Base-by-base conservation (phyloP, 257 asterid species). In the Solanum pimpinellifolium region DNA sequence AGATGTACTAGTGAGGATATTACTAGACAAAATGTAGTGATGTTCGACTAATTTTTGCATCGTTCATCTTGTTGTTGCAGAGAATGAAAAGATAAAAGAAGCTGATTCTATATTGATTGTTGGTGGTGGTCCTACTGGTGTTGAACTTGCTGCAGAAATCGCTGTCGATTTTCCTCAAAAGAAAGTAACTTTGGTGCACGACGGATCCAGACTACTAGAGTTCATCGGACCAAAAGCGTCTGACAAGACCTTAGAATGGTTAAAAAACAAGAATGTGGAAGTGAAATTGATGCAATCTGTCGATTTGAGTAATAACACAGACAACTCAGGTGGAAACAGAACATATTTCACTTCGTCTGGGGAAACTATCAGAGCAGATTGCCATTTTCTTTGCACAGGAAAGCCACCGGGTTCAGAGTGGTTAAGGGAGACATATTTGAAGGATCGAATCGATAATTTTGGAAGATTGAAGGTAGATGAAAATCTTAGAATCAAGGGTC, bases 61-160 rank as follows among this genome's bases (percentile, higher is more conserved):
- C 25, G 0, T 69, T 27, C 13, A 46, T 47, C 2, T 70, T 23
- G 35, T 88, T 41, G 41, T 87, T 59, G 90, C 89, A 96, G 98
- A 92, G 72, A 86, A 96, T 49, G 94, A 93, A 72, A 87, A 91
- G 91, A 93, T 96, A 88, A 91, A 84, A 88, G 92, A 90, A 4
- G 93, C 96, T 21, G 83, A 81, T 46, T 93, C 98, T 27, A 70
- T 95, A 27, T 83, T 95, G 93, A 91, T 95, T 9, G 92, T 94
- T 33, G 98, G 98, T 37, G 98, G 98, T 52, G 97, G 98, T 12
- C 97, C 98, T 18, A 89, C 92, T 25, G 98, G 98, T 7, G 98
- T 96, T n/a, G 98, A 96, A 84, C 95, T 96, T 68, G 33, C 33
- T 31, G 33, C 33, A 31, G 33, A 31, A 86, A 93, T 96, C 3